phyloP scores from a whole-genome alignment of 352 stramenopile genomes.

The Globisporangium sylvaticum region DNA sequence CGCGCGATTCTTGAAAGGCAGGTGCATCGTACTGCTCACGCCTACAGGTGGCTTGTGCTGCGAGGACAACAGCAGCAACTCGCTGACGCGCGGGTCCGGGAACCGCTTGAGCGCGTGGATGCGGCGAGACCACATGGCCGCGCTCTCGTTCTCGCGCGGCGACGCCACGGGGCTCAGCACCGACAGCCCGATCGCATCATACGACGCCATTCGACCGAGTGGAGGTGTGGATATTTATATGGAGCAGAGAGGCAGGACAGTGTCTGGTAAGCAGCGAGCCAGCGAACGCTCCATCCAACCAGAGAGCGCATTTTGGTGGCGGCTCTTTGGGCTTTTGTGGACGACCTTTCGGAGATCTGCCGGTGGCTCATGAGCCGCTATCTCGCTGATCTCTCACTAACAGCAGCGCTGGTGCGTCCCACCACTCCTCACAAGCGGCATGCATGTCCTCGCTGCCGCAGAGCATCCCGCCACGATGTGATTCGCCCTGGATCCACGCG shows the following conservation, averaged over 20 bases:
- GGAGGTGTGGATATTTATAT: slow-evolving; percentile 2
- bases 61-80: slow-evolving; percentile 7
- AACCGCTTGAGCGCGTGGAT: slow-evolving; percentile 49
- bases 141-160: slow-evolving; percentile 44
- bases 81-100: slow-evolving; percentile 24
- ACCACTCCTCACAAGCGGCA: slow-evolving; percentile 16
- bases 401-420: neutral
- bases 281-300: neutral
- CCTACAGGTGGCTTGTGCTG: neutral
- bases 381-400: too few species aligned
- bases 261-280: neutral
- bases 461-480: slow-evolving; percentile 23
- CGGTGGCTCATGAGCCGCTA: neutral
- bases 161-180: slow-evolving; percentile 43
- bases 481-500: slow-evolving; percentile 18
- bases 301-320: neutral
- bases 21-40: slow-evolving; percentile 16
- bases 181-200: slow-evolving; percentile 39
- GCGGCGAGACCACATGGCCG: slow-evolving; percentile 62
- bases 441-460: slow-evolving; percentile 38
- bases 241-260: neutral
- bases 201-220: slow-evolving; percentile 22
- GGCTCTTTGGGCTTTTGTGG: neutral
- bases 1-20: slow-evolving; percentile 46
- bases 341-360: slow-evolving; percentile 8